Evolutionary conservation across 2,329 filamentous ascomycete species (phyloP).

Genomic region (Aspergillus fumigatiaffinis): DNA sequence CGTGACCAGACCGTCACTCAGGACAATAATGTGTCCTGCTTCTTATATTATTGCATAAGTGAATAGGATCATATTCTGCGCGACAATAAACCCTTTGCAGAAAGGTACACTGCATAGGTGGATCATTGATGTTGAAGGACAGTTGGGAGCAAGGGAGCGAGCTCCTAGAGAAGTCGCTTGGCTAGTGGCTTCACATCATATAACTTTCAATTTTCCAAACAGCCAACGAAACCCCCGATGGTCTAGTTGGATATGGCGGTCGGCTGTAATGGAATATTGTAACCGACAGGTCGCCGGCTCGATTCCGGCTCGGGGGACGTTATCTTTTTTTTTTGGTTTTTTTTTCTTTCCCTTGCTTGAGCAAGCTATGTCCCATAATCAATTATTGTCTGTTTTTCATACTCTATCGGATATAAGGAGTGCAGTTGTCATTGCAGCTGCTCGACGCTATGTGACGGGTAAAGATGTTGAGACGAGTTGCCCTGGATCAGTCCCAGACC

Average conservation of each 20-base stretch:
- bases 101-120: not conserved
- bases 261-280: not conserved
- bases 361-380: not conserved
- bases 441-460: not conserved
- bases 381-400: no score
- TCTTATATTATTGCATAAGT: not conserved
- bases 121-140: not conserved
- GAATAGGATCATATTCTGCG: not conserved
- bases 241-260: not conserved
- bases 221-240: not conserved
- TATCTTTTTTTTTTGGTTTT: not conserved
- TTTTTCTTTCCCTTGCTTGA: not conserved
- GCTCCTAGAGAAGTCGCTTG: no score
- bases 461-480: no score
- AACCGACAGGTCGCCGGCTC: not conserved
- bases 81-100: not conserved
- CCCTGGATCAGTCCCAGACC: not conserved
- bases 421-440: not conserved
- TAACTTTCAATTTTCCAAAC: accelerated
- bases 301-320: not conserved
- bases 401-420: no score
- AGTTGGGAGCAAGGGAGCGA: not conserved
- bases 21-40: not conserved
- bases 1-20: constrained; percentile 4
- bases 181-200: no score